Base-by-base conservation (phyloP, 2,329 filamentous ascomycete genomes). In the Colletotrichum sublineola region DNA sequence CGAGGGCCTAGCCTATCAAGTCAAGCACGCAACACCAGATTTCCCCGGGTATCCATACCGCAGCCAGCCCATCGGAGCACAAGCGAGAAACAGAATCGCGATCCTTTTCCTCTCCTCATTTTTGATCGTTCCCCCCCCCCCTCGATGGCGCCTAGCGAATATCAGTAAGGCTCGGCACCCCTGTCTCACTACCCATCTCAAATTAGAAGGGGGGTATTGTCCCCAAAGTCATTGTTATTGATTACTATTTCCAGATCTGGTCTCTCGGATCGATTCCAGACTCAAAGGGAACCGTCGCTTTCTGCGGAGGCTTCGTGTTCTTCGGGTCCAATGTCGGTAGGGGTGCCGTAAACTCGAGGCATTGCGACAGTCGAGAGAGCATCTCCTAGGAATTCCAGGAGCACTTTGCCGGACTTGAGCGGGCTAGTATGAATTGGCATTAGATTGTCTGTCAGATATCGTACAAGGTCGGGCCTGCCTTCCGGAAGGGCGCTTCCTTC, bases 401-500 rank as follows among this genome's bases (percentile, higher is more conserved):
- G 24, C 58, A 63, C n/a, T 48, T 48, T 48, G 20, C 40, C 14
- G 44, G 36, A 20, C 50, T 36, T 18, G n/a, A 29, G 15, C 7
- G 40, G 31, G 8, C 70, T 66, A 73, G 67, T 33, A 55, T 38
- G 11, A 1, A 66, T 61, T 14, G 12, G 48, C 14, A 11, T 48
- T 65, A 50, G 29, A 33, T 14, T 24, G 15, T n/a, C 29, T 50
- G 40, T 73, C 67, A 65, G 67, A 66, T 40, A 61, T 20, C 15
- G 44, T 29, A 31, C 52, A n/a, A 52, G 29, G 24, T 33, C 70
- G 70, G 70, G 31, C 70, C 70, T 73, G 18, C 1, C n/a, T 61
- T 70, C 70, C 70, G 70, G n/a, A 2, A 56, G 62, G 36, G 33
- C 67, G 67, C 67, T 62, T 44, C 48, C 24, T 40, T 24, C 67